Evolutionary conservation across 129 eudicot genomes (phyloP).

Genomic region (Kitagawia praeruptora): DNA sequence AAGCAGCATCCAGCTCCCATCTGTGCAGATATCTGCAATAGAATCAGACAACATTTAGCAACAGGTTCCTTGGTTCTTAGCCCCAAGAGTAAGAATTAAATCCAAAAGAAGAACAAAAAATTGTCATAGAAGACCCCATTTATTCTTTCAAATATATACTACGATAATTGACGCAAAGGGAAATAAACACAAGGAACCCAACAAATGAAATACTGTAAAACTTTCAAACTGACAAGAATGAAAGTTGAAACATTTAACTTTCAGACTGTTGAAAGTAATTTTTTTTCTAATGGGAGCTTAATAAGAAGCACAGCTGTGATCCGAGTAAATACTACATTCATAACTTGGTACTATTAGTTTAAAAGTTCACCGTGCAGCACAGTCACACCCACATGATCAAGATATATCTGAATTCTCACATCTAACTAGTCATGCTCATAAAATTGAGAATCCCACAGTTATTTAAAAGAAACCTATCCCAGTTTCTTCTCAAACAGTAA

Average conservation of each 20-base stretch:
- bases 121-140: neutral
- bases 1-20: constrained; percentile 96
- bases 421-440: neutral
- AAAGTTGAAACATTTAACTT: neutral
- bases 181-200: neutral
- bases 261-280: neutral
- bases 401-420: neutral
- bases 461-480: neutral
- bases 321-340: neutral
- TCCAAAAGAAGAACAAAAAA: neutral
- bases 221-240: neutral
- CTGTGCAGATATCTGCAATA: constrained; percentile 66
- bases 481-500: too few species aligned
- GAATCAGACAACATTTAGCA: constrained; percentile 17
- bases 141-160: neutral
- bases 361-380: neutral
- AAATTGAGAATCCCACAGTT: neutral
- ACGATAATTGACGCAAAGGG: neutral
- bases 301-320: neutral
- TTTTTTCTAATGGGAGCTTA: neutral
- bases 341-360: neutral
- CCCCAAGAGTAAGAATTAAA: neutral
- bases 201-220: neutral
- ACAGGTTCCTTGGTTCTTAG: neutral
- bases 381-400: neutral